Evolutionary conservation across 2,329 filamentous ascomycete species (phyloP).

Genomic region (Alternaria atra): DNA sequence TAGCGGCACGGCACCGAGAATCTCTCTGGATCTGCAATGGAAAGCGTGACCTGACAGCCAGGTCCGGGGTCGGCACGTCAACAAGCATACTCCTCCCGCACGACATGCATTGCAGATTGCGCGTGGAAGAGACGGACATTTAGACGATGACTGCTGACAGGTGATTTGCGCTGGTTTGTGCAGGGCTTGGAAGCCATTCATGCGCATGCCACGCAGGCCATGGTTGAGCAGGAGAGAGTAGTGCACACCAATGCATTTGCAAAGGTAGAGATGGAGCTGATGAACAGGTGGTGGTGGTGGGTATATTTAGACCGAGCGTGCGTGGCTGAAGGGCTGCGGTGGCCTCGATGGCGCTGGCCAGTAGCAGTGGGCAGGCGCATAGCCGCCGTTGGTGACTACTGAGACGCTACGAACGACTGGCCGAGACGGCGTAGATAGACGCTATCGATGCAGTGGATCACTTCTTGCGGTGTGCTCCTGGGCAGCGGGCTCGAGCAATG

Average conservation of each 20-base stretch:
- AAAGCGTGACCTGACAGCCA: conserved; percentile 10
- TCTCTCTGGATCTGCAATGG: conserved; percentile 8
- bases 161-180: conserved; percentile 6
- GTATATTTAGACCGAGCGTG: conserved; percentile 35
- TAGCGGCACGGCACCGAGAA: background rate
- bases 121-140: conserved; percentile 23
- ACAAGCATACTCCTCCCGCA: conserved; percentile 14
- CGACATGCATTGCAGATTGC: conserved; percentile 32
- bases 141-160: conserved; percentile 17
- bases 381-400: conserved; percentile 35
- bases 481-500: conserved; percentile 35
- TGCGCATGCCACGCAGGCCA: conserved; percentile 5
- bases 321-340: conserved; percentile 29
- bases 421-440: conserved; percentile 29
- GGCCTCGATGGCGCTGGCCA: conserved; percentile 21
- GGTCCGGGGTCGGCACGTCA: conserved; percentile 21
- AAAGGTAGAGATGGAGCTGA: conserved; percentile 6
- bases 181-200: conserved; percentile 7
- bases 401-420: conserved; percentile 34
- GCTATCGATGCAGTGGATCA: conserved; percentile 33
- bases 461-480: conserved; percentile 37
- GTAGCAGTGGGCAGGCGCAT: conserved; percentile 24
- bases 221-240: background rate
- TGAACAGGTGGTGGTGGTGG: conserved; percentile 12
- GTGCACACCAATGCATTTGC: background rate